These are phyloP conservation scores for Trichosporon faecale DNA, from an alignment of 1,284 basidiomycete species.

Conservation along the genomic window DNA sequence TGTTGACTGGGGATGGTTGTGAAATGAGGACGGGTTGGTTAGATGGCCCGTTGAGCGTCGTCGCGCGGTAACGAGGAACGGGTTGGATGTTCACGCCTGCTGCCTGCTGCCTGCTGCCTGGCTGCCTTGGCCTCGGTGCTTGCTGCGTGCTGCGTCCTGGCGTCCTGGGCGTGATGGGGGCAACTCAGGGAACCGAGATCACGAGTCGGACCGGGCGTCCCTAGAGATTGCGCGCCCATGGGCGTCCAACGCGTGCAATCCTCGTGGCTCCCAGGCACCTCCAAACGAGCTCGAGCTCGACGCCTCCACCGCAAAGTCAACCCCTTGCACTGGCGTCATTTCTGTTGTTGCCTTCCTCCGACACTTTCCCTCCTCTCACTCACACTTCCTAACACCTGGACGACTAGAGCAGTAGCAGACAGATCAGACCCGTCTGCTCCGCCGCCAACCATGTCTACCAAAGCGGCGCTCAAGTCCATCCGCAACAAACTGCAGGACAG, in stretches of 20 bases:
- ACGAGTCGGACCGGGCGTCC: neutral
- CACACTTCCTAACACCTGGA: neutral
- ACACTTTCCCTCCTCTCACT: neutral
- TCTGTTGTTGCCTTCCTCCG: neutral
- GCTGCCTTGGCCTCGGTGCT: too few species aligned
- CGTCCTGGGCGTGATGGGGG: neutral
- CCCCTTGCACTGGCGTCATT: neutral
- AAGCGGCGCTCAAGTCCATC: constrained; percentile 66
- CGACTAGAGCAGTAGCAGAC: neutral
- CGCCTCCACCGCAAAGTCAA: neutral
- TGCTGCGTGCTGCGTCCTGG: neutral
- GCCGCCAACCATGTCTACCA: constrained; percentile 28
- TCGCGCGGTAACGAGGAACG: neutral
- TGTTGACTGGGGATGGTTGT: neutral
- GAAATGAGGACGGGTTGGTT: neutral
- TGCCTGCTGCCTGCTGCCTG: neutral
- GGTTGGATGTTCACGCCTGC: neutral
- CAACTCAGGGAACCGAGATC: neutral
- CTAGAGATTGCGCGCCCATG: neutral
- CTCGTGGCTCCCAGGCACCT: neutral
- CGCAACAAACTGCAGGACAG: constrained; percentile 71
- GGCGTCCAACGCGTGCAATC: neutral
- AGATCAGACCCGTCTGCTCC: neutral
- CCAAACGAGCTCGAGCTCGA: neutral
- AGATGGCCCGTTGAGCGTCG: too few species aligned